Conservation (phyloP, 1,139 yeast genomes). For the Lipomyces yarrowii region DNA sequence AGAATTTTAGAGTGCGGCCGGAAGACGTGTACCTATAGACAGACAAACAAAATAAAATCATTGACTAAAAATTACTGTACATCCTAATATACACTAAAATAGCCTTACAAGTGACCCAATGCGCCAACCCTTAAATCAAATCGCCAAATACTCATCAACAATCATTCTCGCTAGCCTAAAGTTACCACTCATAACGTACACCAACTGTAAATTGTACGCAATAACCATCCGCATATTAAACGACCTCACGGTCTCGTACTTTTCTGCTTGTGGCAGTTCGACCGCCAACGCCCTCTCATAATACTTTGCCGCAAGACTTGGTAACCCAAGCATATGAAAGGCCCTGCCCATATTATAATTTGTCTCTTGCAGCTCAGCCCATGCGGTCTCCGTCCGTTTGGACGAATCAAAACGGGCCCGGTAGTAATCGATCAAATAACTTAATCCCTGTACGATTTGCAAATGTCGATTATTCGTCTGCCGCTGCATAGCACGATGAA, state of each 20-base stretch:
- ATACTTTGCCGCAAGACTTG: slow-evolving; percentile 68
- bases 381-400: slow-evolving; percentile 7
- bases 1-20: slow-evolving; percentile 33
- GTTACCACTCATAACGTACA: slow-evolving; percentile 79
- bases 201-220: slow-evolving; percentile 78
- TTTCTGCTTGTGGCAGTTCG: slow-evolving; percentile 31
- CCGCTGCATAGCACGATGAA: slow-evolving; percentile 93
- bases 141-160: slow-evolving; percentile 59
- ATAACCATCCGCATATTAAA: slow-evolving; percentile 73
- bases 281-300: slow-evolving; percentile 50
- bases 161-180: slow-evolving; percentile 47
- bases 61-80: background rate
- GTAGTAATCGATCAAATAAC: slow-evolving; percentile 72
- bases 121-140: slow-evolving; percentile 1
- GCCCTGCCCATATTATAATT: slow-evolving; percentile 82
- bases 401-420: slow-evolving; percentile 46
- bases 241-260: slow-evolving; percentile 41
- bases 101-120: background rate
- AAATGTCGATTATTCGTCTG: slow-evolving; percentile 82
- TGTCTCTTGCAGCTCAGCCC: slow-evolving; percentile 69
- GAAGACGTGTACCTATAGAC: slow-evolving; percentile 31
- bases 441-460: slow-evolving; percentile 83
- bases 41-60: background rate
- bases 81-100: background rate
- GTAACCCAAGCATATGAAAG: slow-evolving; percentile 75